Evolutionary conservation across 129 eudicot species (phyloP), one percentile per base, ranked within the genome.

Genomic region (Lonicera japonica): DNA sequence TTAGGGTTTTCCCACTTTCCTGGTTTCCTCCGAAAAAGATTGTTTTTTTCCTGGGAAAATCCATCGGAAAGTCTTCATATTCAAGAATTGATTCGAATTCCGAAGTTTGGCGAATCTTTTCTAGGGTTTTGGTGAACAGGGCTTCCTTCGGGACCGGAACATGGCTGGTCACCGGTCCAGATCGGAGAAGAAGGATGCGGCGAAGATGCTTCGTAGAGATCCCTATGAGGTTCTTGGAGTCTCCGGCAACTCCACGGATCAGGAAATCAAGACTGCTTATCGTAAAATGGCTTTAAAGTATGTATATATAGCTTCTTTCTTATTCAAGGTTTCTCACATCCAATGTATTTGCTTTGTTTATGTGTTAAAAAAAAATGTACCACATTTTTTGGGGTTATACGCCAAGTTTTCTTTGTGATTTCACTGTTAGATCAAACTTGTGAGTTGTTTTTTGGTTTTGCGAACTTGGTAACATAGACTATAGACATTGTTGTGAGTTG

Each of bases 241-340:
- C 53, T 63, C 72, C 25, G 72, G 77, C 21, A 75, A 63, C 67
- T 75, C 85, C 52, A 79, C 89, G 1, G 89, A 83, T 75, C 89
- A 83, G 58, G 89, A 83, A 79, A 75, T 83, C 65, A 83, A 83
- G 63, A 58, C 69, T 11, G 85, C 89, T 55, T 83, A 79, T 19
- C 69, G 89, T 16, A 83, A 79, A 75, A 54, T 83, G 69, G 89
- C 89, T 64, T 67, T 83, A 22, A 83, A 83, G 89, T 83, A 83
- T 60, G 85, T 52, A 10, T 19, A 20, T 29, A 2, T 29, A 29
- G 2, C 36, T 29, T 6, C 4, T 29, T 25, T 16, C 29, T 25
- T 8, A 21, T 15, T 11, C 21, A 21, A 22, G 22, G 7, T 45
- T 43, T 39, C 36, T 29, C 4, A 29, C 36, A 1, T 6, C 36